Evolutionary conservation across 2,329 filamentous ascomycete species (phyloP), one percentile per base, ranked within the genome.

Genomic region (Coniochaeta ligniaria): DNA sequence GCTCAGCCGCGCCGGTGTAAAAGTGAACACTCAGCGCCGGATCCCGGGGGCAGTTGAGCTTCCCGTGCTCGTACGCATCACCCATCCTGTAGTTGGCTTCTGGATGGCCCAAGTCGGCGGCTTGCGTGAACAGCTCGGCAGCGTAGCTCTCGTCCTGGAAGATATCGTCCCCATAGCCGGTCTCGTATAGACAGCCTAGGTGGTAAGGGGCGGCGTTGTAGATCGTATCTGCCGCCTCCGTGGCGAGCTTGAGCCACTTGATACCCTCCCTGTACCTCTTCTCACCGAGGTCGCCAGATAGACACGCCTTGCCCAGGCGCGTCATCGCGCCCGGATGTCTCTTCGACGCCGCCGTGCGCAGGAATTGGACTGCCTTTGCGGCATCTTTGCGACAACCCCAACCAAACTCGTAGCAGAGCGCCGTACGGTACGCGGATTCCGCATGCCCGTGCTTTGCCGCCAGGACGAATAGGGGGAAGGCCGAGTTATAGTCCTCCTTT

Each of bases 391-490:
- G 87, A 69, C 89, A 96, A 45, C 95, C 95, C 95, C 95, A 99
- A 63, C 93, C 95, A 74, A 97, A 98, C 74, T 99, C 95, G 76
- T 98, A 98, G 78, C 93, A 97, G 60, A 99, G 81, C 17, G 90
- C 95, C 59, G 94, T 89, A 60, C 95, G 90, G 75, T 97, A 99
- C 38, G 89, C 93, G 60, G 95, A 95, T 78, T 99, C 95, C 56
- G 95, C 92, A 73, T 99, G 95, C 35, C 95, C 95, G 75, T 97
- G 95, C 77, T 98, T 99, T 69, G 91, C 94, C 9, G 95, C 95
- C 17, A 95, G 85, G 41, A 96, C 83, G 71, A 99, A 99, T 33
- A 98, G 85, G 9, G 92, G 90, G 71, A 98, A 98, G 0, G 95
- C 93, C 45, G 90, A 88, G 70, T 93, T 91, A 71, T 96, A 89